Conservation (phyloP, 2,329 filamentous ascomycete species). For the Monilinia vaccinii-corymbosi region DNA sequence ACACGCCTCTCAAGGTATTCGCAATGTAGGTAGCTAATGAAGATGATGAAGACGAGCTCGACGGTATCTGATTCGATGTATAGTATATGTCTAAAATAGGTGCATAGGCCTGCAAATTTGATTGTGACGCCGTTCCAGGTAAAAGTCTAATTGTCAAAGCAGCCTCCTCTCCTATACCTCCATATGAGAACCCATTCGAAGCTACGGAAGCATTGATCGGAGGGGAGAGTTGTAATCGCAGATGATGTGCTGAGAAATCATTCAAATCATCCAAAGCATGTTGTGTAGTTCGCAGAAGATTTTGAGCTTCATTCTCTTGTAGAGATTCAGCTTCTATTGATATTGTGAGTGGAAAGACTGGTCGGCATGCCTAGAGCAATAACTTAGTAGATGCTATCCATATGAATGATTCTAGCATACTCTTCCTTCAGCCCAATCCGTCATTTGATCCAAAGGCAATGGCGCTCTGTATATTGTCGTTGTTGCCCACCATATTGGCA, state of each 20-base stretch:
- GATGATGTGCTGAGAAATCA: constrained; percentile 75
- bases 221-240: constrained; percentile 60
- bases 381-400: constrained; percentile 8
- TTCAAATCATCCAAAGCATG: constrained; percentile 79
- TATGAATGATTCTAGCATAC: constrained; percentile 38
- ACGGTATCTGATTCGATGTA: constrained; percentile 57
- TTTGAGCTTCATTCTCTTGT: constrained; percentile 57
- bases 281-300: constrained; percentile 72
- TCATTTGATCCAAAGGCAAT: constrained; percentile 78
- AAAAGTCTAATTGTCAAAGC: constrained; percentile 64
- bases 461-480: constrained; percentile 85
- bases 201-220: constrained; percentile 20
- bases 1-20: constrained; percentile 65
- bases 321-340: constrained; percentile 62
- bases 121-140: constrained; percentile 49
- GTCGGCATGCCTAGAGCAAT: constrained; percentile 62
- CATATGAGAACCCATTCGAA: constrained; percentile 26
- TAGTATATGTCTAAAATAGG: constrained; percentile 72
- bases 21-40: constrained; percentile 74
- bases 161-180: constrained; percentile 37
- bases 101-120: constrained; percentile 58
- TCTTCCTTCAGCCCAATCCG: constrained; percentile 83
- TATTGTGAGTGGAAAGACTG: constrained; percentile 80
- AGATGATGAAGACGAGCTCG: constrained; percentile 57
- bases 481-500: constrained; percentile 94